Base-by-base conservation (phyloP, 208 protist species). In the Porcisia deanei region DNA sequence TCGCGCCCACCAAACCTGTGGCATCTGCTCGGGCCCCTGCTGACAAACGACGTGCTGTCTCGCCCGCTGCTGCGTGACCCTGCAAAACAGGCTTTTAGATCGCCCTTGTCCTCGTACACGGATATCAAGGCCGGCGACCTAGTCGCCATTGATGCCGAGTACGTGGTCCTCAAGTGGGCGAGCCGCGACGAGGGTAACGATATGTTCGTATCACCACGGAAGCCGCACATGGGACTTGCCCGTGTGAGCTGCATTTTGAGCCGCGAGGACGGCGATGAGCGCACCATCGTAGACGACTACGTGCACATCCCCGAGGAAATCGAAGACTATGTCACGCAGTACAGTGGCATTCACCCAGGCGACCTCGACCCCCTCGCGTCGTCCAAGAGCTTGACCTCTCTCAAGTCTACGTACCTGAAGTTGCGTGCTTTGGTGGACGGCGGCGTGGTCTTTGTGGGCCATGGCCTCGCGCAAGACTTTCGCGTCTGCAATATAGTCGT, bases 381-480 rank as follows among this genome's bases (percentile, higher is more conserved):
- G 10, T 84, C 85, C 25, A 96, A 98, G 80, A 87, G 92, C 76
- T 71, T 99, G n/a, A 98, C 96, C 14, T 96, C 94, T 16, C 86
- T 99, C 67, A 99, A 99, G 85, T 86, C 90, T 22, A 95, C 91
- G 10, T 99, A 98, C 79, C 78, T 98, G 12, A 99, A 99, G 82
- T 87, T 99, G 63, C 86, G 97, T 18, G 89, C 92, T 30, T 83
- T 99, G 10, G 91, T 98, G 2, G 98, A 99, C 82, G 83, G 84
- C 25, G 93, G 95, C 25, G 95, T 96, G 2, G 86, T 91, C 43
- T 99, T 99, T 84, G 95, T 99, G 30, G 98, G 98, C 39, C 98
- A 99, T 80, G 98, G 98, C 52, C 85, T 99, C 16, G 78, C 91
- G 52, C 96, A 99, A 75, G 98, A 99, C 85, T 99, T 99, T 71